Evolutionary conservation across 805 yeast genomes (phyloP), one percentile per base, ranked within the genome.

Genomic region (Wickerhamiella spandovensis): DNA sequence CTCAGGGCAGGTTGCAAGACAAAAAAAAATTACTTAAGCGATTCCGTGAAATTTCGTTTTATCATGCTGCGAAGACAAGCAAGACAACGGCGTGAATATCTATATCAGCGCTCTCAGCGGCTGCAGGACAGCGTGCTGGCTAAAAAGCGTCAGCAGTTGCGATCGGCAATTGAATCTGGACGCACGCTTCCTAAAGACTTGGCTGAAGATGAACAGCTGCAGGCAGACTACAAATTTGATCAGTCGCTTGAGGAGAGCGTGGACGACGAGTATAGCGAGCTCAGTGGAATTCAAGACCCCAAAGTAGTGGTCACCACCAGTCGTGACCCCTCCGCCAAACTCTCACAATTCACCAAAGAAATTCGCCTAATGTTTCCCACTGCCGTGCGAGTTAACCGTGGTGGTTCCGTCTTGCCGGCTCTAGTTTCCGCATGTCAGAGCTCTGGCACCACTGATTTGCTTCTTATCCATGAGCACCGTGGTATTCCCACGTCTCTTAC

Each of bases 401-500:
- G 99, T 75, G 85, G 82, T 59, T 82, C 89, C 53, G 76, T 92
- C 49, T 78, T 92, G 72, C 82, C 95, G 1, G 82, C 83, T 48
- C 69, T 92, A 44, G 95, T 87, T 2, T 77, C 81, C 45, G 86
- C 95, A 0, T 88, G 97, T 67, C 77, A 83, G 52, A 70, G 81
- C 48, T 79, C 90, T 0, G 84, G 84, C 17, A 79, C 90, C 9
- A 82, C 92, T 1, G 99, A 92, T 64, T 68, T 92, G 57, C 72
- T 92, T 22, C 75, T 92, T 2, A 68, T 92, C 21, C 97, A 92
- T 64, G 99, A 92, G 64, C 98, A 92, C 67, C 76, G 99, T 68
- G 99, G 99, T 77, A 90, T 86, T 0, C 99, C 99, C 48, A 89
- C 96, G 0, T 85, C 96, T 1, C 61, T 92, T 53, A 90, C 97